Conservation (phyloP, 805 yeast species). For the Candida dendrica region DNA sequence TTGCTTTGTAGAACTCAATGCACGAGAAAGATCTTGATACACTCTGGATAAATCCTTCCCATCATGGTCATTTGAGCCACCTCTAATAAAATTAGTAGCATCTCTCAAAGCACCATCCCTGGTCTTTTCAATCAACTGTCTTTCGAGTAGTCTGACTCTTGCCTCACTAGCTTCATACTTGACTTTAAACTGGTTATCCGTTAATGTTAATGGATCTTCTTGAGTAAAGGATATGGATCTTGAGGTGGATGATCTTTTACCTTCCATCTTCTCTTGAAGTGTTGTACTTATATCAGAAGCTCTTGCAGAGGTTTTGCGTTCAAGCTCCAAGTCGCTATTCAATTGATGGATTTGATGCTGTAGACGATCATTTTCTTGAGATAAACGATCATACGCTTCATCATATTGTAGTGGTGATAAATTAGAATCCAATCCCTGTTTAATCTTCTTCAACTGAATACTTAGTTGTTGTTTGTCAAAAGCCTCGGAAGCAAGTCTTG, state of each 20-base stretch:
- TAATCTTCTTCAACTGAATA: conserved; percentile 33
- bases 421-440: conserved; percentile 20
- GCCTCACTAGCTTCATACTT: conserved; percentile 42
- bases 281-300: conserved; percentile 44
- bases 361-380: conserved; percentile 19
- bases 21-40: conserved; percentile 42
- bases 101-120: conserved; percentile 18
- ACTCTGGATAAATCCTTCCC: conserved; percentile 12
- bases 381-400: conserved; percentile 13
- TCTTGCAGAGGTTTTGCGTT: conserved; percentile 41
- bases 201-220: conserved; percentile 20
- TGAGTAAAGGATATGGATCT: conserved; percentile 14
- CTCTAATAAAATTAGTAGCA: conserved; percentile 17
- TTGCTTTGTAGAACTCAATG: conserved; percentile 35
- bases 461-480: conserved; percentile 46
- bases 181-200: conserved; percentile 26
- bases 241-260: conserved; percentile 12
- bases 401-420: conserved; percentile 20
- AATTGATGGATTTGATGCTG: conserved; percentile 40
- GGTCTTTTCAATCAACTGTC: conserved; percentile 20
- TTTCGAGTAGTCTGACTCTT: conserved; percentile 33
- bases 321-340: conserved; percentile 42
- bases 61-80: conserved; percentile 10
- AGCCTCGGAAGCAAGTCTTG: conserved; percentile 58
- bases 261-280: conserved; percentile 27